Evolutionary conservation across 139 green algal genomes (phyloP).

Genomic region (Zygnema cylindricum): DNA sequence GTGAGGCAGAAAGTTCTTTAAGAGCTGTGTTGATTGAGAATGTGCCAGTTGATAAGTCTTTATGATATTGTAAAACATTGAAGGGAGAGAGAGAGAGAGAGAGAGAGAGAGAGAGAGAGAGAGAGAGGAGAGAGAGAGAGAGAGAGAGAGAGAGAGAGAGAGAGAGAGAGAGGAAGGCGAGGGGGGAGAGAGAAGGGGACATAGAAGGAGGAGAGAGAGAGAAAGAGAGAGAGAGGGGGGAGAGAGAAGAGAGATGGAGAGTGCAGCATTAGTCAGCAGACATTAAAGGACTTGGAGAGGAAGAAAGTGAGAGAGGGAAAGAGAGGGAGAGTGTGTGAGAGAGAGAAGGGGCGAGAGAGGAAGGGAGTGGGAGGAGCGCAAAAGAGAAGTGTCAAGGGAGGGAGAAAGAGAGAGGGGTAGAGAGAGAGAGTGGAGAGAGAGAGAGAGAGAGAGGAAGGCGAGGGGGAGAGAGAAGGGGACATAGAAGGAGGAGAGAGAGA

Average conservation of each 20-base stretch:
- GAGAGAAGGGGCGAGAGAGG: not conserved
- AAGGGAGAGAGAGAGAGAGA: too few species aligned
- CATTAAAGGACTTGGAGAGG: too few species aligned
- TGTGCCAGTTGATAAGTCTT: too few species aligned
- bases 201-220: not conserved
- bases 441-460: not conserved
- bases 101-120: too few species aligned
- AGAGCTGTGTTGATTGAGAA: too few species aligned
- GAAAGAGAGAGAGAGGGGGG: not conserved
- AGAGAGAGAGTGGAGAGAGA: not conserved
- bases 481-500: too few species aligned
- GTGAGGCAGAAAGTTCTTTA: too few species aligned
- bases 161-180: not conserved
- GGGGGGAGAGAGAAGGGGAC: not conserved
- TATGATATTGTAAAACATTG: too few species aligned
- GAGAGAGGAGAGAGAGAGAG: not conserved
- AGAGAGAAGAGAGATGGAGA: not conserved
- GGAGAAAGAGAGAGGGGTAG: conserved; percentile 9
- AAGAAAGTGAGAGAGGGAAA: not conserved
- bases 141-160: not conserved
- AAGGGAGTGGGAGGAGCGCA: not conserved
- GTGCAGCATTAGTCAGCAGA: too few species aligned
- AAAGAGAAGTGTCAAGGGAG: not conserved
- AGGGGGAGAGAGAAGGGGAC: conserved; percentile 35
- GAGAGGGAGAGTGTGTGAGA: not conserved